Percentiles rank a stretch among this genome's conserved stretches.
phyloP scores from a whole-genome alignment of 2,329 filamentous ascomycete genomes.

The Endocalyx cinctus region DNA sequence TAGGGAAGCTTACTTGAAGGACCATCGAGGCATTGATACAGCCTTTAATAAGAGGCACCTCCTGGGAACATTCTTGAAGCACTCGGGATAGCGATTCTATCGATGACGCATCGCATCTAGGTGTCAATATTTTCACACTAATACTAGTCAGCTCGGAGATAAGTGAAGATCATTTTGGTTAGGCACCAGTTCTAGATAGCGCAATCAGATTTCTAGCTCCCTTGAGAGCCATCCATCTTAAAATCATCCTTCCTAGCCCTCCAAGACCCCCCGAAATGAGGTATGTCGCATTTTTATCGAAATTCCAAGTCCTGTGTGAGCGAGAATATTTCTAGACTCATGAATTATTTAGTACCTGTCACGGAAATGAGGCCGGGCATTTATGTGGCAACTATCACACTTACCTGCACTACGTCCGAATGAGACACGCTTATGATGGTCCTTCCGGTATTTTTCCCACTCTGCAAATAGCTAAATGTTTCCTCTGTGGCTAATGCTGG shows the following conservation, averaged over 20 bases:
- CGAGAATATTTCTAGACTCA: not conserved
- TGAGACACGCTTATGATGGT: conserved; percentile 3
- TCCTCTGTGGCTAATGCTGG: conserved; percentile 1
- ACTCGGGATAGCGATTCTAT: not conserved
- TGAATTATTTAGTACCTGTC: not conserved
- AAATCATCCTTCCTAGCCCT: conserved; percentile 8
- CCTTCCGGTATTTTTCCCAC: conserved; percentile 8
- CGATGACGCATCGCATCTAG: not conserved
- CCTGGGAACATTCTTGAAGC: not conserved
- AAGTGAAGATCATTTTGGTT: not conserved
- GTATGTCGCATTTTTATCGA: conserved; percentile 7
- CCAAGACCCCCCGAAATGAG: conserved; percentile 11
- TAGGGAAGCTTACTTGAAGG: conserved; percentile 9
- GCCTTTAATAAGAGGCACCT: conserved; percentile 27
- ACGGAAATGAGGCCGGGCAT: no score
- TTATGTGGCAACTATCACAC: not conserved
- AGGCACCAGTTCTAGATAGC: conserved; percentile 1
- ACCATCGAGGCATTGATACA: conserved; percentile 36
- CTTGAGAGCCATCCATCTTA: conserved; percentile 3
- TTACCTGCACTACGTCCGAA: not conserved
- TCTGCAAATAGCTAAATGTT: conserved; percentile 8
- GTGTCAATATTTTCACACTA: not conserved
- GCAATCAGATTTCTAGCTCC: conserved; percentile 4
- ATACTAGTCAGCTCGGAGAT: not conserved
- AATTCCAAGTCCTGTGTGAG: not conserved